Base-by-base conservation (phyloP, 768 basidiomycete genomes). In the Lyophyllum decastes region DNA sequence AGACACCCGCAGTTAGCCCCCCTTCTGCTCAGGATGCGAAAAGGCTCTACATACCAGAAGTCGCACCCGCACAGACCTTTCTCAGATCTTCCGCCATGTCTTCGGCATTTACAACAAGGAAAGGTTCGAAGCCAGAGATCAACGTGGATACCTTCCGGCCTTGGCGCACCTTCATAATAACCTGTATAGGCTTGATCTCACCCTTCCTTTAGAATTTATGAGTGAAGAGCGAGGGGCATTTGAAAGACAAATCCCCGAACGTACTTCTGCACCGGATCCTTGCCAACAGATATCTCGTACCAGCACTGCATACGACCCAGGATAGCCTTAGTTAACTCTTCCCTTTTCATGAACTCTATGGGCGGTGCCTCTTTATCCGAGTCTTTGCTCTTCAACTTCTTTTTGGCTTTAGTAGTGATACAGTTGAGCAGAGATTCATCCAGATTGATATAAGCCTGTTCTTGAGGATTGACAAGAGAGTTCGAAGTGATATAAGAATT, bases 81-180 rank as follows among this genome's bases (percentile, higher is more conserved):
- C 86, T 81, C 57, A 96, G 72, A 47, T 91, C 90, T 46, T 95
- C 90, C 1, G 88, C 87, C 71, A 95, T 84, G 26, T 83, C 82
- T 11, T 91, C 87, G 12, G 87, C 82, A 14, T 84, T 77, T 10
- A 92, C 72, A 19, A 81, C 71, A 25, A 82, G 74, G 70, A 88
- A 97, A 0, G 88, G 81, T 68, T 97, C 95, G 57, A 92, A 89
- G 0, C 90, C 89, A 0, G 86, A 85, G 52, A 95, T 79, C 46
- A 89, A 72, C 1, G 94, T 96, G 48, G 81, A 84, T 4, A 86
- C 84, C 70, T 89, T 93, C 19, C 87, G 81, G 2, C 89, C 91
- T 67, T 91, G 88, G n/a, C 92, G 79, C 33, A 83, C 72, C 73
- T 93, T 95, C 48, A 82, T 79, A 2, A 78, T 73, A 8, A 96